Conservation (phyloP, 805 yeast genomes). For the Wickerhamomyces tratensis region DNA sequence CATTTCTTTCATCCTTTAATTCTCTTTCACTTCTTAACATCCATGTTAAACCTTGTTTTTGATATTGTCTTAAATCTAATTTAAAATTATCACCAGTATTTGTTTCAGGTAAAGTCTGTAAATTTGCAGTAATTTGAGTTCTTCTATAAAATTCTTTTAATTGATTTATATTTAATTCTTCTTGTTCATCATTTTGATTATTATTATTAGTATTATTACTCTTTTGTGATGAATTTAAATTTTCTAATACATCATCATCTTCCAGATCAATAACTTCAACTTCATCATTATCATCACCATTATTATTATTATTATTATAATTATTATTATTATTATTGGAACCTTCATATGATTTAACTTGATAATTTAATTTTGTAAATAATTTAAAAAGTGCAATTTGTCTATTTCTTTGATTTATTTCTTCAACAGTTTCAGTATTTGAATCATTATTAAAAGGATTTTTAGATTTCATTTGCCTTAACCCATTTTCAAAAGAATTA, state of each 20-base stretch:
- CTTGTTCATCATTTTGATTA: conserved; percentile 16
- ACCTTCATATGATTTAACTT: conserved; percentile 9
- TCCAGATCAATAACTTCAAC: conserved; percentile 25
- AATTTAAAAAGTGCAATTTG: conserved; percentile 46
- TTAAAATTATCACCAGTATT: conserved; percentile 40
- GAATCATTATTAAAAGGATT: conserved; percentile 5
- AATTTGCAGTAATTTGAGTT: conserved; percentile 53
- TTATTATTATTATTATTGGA: conserved; percentile 9
- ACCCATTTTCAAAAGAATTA: conserved; percentile 14
- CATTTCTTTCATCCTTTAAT: conserved; percentile 29
- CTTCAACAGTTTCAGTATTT: conserved; percentile 42
- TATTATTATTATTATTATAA: too few relatives aligned
- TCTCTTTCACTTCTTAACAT: conserved; percentile 76
- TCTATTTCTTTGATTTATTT: conserved; percentile 38
- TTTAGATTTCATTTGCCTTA: conserved; percentile 7
- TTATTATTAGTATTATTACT: conserved; percentile 6
- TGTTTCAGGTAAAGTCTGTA: conserved; percentile 52
- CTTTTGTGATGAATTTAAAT: conserved; percentile 5
- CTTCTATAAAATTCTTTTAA: conserved; percentile 63
- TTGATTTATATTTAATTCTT: conserved; percentile 58
- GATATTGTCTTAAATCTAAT: conserved; percentile 62
- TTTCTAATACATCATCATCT: conserved; percentile 21
- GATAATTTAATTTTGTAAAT: conserved; percentile 40
- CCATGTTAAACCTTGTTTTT: conserved; percentile 82
- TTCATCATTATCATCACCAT: conserved; percentile 7